These are phyloP conservation scores for Zymoseptoria passerinii DNA, from an alignment of 2,329 filamentous ascomycete species.

Conservation along the genomic window DNA sequence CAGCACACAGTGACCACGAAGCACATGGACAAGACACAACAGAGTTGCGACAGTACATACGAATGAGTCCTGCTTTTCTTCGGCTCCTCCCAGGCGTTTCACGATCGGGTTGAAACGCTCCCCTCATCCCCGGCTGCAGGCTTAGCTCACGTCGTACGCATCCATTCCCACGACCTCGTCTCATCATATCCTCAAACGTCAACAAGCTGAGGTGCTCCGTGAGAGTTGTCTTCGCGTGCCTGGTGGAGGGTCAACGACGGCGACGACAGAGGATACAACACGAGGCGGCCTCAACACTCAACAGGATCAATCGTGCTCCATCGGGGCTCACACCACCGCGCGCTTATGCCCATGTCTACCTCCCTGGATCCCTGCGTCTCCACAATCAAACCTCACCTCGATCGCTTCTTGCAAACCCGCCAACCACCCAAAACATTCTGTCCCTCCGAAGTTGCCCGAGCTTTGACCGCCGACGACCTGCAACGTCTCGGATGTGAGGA, in stretches of 20 bases:
- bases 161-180: neutral
- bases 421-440: constrained; percentile 45
- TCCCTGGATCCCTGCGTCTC: neutral
- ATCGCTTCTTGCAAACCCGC: constrained; percentile 17
- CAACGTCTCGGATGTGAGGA: constrained; percentile 20
- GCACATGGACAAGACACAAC: neutral
- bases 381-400: constrained; percentile 16
- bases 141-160: neutral
- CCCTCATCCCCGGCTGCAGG: neutral
- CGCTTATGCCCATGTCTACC: neutral
- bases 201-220: neutral
- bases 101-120: neutral
- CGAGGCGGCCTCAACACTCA: neutral
- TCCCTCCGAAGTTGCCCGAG: constrained; percentile 44
- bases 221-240: neutral
- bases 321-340: neutral
- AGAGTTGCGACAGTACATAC: no score
- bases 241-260: neutral
- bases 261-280: neutral
- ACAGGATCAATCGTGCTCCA: neutral
- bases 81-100: neutral
- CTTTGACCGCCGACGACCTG: constrained; percentile 36
- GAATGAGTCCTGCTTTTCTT: neutral
- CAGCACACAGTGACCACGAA: no score
- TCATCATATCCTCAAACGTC: neutral